A percentile compares a stretch with the other conserved stretches of the same genome.
phyloP scores from a whole-genome alignment of 1,139 yeast species.

The Kodamaea suecica region DNA sequence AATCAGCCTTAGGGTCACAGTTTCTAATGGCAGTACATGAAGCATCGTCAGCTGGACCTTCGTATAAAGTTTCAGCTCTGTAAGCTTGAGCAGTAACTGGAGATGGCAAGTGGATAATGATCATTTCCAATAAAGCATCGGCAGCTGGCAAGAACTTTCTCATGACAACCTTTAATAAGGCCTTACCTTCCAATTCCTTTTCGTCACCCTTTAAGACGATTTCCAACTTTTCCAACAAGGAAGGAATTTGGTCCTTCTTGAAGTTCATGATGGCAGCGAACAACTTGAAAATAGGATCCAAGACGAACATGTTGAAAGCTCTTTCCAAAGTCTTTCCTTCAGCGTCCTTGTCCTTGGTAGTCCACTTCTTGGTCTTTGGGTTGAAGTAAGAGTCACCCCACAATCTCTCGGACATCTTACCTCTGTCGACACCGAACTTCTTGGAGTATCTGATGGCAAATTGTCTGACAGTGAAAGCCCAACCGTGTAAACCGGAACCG shows the following conservation, averaged over 20 bases:
- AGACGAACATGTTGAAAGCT: slow-evolving; percentile 99
- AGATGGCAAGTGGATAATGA: slow-evolving; percentile 97
- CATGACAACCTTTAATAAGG: slow-evolving; percentile 97
- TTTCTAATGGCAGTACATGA: slow-evolving; percentile 89
- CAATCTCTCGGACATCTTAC: slow-evolving; percentile 98
- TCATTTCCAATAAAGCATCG: slow-evolving; percentile 99
- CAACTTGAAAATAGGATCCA: slow-evolving; percentile 98
- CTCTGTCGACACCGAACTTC: slow-evolving; percentile 99
- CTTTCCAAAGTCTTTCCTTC: slow-evolving; percentile 95
- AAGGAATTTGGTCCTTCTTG: slow-evolving; percentile 89
- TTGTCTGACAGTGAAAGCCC: slow-evolving; percentile 99
- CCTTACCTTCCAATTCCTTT: slow-evolving; percentile 98
- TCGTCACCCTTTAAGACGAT: slow-evolving; percentile 88
- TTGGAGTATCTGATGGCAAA: slow-evolving; percentile 97
- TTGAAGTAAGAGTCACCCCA: slow-evolving; percentile 99
- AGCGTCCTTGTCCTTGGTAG: slow-evolving; percentile 94
- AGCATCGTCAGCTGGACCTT: slow-evolving; percentile 97
- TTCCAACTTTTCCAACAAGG: slow-evolving; percentile 88
- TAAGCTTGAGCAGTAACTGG: slow-evolving; percentile 98
- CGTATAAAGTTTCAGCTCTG: slow-evolving; percentile 99
- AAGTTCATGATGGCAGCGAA: slow-evolving; percentile 51
- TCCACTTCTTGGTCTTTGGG: slow-evolving; percentile 99
- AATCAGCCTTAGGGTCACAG: slow-evolving; percentile 98
- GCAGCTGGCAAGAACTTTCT: slow-evolving; percentile 99
- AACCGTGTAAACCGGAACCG: slow-evolving; percentile 99